These are phyloP conservation scores for Cystofilobasidium capitatum DNA, from an alignment of 768 basidiomycete species.

Conservation along the genomic window DNA sequence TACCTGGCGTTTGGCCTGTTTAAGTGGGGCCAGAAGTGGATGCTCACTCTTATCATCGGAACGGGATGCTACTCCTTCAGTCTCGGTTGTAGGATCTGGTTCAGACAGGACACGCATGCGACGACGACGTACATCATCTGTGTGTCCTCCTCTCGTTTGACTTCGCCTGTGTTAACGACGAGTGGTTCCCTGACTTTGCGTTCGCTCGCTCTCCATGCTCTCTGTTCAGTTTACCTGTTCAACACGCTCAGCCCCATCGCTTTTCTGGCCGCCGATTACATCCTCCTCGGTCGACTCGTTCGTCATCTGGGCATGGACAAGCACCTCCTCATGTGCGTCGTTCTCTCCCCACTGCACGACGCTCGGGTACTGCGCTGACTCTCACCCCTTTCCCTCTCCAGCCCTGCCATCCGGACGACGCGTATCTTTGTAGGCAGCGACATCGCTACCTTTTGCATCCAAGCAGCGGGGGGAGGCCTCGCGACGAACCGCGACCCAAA, in stretches of 20 bases:
- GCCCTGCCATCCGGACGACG: no score
- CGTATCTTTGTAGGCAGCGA: no score
- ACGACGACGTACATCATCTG: no score
- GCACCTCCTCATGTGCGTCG: conserved; percentile 14
- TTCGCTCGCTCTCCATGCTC: no score
- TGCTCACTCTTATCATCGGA: conserved; percentile 17
- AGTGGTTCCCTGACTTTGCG: no score
- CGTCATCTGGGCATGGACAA: conserved; percentile 23
- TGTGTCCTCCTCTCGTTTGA: no score
- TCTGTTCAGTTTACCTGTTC: conserved; percentile 9
- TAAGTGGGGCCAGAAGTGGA: conserved; percentile 19
- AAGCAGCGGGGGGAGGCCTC: conserved; percentile 20
- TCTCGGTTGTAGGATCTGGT: conserved; percentile 7
- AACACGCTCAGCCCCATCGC: background rate
- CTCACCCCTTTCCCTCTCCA: no score
- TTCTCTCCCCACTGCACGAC: background rate
- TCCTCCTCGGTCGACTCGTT: conserved; percentile 22
- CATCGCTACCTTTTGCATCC: conserved; percentile 8
- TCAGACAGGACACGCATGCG: conserved; percentile 11
- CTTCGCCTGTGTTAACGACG: no score
- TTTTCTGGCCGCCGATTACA: conserved; percentile 4
- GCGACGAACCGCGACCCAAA: conserved; percentile 12
- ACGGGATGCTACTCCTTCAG: conserved; percentile 18
- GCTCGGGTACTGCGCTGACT: no score
- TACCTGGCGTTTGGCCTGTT: background rate